Evolutionary conservation across 2,329 filamentous ascomycete genomes (phyloP), one percentile per base, ranked within the genome.

Genomic region (Diplodia sapinea): DNA sequence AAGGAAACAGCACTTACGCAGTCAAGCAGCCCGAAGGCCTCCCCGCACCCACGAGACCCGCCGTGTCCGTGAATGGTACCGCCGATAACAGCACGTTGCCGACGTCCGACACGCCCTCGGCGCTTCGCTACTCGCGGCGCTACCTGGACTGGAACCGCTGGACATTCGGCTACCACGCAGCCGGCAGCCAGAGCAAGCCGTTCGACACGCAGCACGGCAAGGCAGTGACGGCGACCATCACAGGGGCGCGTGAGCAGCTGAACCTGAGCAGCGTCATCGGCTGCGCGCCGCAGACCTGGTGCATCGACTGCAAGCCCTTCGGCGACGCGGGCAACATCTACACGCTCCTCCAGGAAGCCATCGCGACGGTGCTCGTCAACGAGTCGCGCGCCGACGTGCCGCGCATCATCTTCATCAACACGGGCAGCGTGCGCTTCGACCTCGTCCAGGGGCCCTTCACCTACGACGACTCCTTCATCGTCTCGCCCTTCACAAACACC

Each of bases 61-160:
- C 79, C 15, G 31, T 59, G 20, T 31, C 40, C 0, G 55, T 61
- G 7, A 47, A 47, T 1, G 70, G 76, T 33, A 76, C 74, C 1
- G 75, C 72, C 20, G 69, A 69, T 26, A 70, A 67, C 57, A 70
- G 78, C 11, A 79, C 76, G 1, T 76, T 82, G 7, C 73, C 75
- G 0, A 73, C 69, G 1, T 78, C 77, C n/a, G 75, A 71, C 9
- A 74, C 72, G 12, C 70, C 73, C 1, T 77, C 76, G n/a, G 68
- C 78, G 89, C 86, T 72, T 84, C 55, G 29, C 47, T 67, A 67
- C 47, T 61, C 85, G 3, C 84, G 88, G 8, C 83, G 88, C 29
- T 91, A 90, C 72, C 81, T 91, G 11, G 89, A 91, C 77, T 91
- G 87, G 85, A 91, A 90, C 75, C 83, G 87, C 5, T 79, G 83